Base-by-base conservation (phyloP, 2,329 filamentous ascomycete genomes). In the Colletotrichum filicis region DNA sequence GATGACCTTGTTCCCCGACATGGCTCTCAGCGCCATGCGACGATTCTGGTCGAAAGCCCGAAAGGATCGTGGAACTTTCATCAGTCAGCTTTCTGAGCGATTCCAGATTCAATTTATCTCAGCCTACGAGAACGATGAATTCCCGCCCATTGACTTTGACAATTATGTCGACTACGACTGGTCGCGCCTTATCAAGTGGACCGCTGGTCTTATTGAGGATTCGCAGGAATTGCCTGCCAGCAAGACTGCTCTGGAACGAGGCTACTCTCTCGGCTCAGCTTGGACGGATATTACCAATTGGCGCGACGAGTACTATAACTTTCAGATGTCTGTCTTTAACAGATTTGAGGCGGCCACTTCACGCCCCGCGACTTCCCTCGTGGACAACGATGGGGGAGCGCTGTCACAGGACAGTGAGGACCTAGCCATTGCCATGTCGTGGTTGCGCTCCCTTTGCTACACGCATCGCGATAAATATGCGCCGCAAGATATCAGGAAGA, bases 141-240 rank as follows among this genome's bases (percentile, higher is more conserved):
- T 95, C 1, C 87, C 90, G 1, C 80, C 85, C 2, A 85, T 95
- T 24, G 85, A 94, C 79, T 93, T 89, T 75, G 86, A 93, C 63
- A 83, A 92, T 58, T 85, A 91, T 0, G 80, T 88, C 52, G 86
- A 87, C 1, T 94, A 94, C 72, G 92, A 95, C 78, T 95, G 94
- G 93, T 82, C 85, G 11, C 81, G 80, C 5, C 81, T 95, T 6
- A 87, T 95, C 59, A 85, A 87, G 46, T 96, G 94, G 94, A 88
- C 91, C 3, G 62, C 73, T 8, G 53, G 65, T 19, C 60, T 75
- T 11, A 72, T 73, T 30, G 73, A 73, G 11, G 83, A 86, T 66
- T 84, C 84, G 0, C 77, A 87, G 42, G 79, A 85, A 26, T 84
- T 92, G 2, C 90, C 90, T 1, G 78, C 79, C 3, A 85, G 85